Percentiles rank a stretch among this genome's conserved stretches.
phyloP scores from a whole-genome alignment of 202 grass and related monocot species.

The Schoenoplectus triqueter region DNA sequence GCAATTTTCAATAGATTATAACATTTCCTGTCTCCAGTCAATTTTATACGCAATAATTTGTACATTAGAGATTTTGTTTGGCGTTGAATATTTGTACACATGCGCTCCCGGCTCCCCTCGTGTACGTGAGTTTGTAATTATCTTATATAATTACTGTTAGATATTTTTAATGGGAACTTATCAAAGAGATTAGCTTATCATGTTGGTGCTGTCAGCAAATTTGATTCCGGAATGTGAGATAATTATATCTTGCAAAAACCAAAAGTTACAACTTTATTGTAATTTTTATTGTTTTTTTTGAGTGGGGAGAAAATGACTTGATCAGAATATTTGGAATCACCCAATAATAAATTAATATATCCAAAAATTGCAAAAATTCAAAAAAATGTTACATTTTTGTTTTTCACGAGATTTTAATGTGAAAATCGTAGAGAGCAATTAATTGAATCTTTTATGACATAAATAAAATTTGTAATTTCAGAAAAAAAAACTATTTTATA shows the following conservation, averaged over 20 bases:
- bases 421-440: no score
- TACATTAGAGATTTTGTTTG: slow-evolving; percentile 31
- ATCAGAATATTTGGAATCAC: no score
- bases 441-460: no score
- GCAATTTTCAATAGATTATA: neutral
- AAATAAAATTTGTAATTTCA: no score
- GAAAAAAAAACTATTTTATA: no score
- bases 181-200: neutral
- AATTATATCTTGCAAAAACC: neutral
- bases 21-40: neutral
- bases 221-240: neutral
- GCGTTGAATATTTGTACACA: slow-evolving; percentile 23
- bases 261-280: no score
- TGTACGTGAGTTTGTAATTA: slow-evolving; percentile 20
- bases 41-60: neutral
- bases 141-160: neutral
- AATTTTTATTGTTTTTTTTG: no score
- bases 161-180: neutral
- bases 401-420: no score
- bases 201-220: slow-evolving; percentile 11
- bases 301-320: no score
- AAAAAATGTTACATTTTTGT: no score
- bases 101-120: neutral
- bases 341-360: no score
- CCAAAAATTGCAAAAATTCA: no score